Evolutionary conservation across 495 filamentous ascomycete species (phyloP).

Genomic region (Penicillium angulare): DNA sequence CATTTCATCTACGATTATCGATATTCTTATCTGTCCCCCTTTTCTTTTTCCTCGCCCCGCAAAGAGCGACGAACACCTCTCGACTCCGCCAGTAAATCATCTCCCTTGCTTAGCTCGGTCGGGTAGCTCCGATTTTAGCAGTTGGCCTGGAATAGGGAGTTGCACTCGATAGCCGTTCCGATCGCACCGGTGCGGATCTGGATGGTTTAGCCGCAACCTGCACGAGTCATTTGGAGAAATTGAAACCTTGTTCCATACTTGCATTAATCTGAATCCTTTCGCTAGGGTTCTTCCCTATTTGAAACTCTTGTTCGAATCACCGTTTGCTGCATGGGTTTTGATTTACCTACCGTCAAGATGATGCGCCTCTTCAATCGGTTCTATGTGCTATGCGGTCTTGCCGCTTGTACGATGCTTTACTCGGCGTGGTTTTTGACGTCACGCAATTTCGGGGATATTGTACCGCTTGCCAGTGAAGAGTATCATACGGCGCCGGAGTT

Average conservation of each 20-base stretch:
- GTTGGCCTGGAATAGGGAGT: too few species aligned
- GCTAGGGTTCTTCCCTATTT: background rate
- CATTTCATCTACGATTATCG: background rate
- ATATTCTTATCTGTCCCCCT: conserved; percentile 1
- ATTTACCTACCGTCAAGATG: conserved; percentile 11
- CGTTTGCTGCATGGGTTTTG: too few species aligned
- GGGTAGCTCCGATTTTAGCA: too few species aligned
- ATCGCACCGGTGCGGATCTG: background rate
- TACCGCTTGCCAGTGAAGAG: conserved; percentile 14
- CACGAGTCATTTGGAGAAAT: background rate
- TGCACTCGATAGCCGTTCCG: background rate
- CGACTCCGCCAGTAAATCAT: too few species aligned
- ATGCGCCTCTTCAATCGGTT: conserved; percentile 36
- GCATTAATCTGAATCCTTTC: too few species aligned
- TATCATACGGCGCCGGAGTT: conserved; percentile 25
- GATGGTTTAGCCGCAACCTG: background rate
- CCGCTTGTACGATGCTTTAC: conserved; percentile 32
- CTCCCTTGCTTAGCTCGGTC: too few species aligned
- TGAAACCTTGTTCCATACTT: background rate
- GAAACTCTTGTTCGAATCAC: background rate
- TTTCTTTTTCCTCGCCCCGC: background rate
- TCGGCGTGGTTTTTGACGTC: conserved; percentile 35
- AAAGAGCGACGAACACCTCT: background rate
- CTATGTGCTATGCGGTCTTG: conserved; percentile 31
- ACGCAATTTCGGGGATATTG: conserved; percentile 24